These are phyloP conservation scores for Neurospora africana DNA, from an alignment of 495 filamentous ascomycete genomes.

Conservation along the genomic window DNA sequence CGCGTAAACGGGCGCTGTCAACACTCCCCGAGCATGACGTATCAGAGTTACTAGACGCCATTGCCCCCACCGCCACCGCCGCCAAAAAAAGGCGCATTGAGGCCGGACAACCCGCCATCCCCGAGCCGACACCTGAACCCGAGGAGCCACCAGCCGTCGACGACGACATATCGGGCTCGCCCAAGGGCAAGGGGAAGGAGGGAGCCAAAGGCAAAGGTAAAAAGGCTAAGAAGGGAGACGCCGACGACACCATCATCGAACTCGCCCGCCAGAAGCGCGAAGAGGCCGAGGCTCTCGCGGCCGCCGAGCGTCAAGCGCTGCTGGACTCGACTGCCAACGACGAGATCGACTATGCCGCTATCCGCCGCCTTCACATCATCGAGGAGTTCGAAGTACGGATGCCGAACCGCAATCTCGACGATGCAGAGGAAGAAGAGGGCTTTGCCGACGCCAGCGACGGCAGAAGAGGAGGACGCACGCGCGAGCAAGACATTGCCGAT, in stretches of 20 bases:
- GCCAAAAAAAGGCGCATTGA: conserved; percentile 59
- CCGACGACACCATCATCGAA: conserved; percentile 55
- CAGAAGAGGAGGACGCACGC: conserved; percentile 21
- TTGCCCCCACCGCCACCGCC: conserved; percentile 61
- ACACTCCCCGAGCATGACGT: conserved; percentile 27
- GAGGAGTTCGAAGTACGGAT: conserved; percentile 62
- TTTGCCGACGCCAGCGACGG: background rate
- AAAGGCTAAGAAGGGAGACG: conserved; percentile 28
- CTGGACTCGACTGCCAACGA: conserved; percentile 30
- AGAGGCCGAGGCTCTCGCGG: conserved; percentile 52
- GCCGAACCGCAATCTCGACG: conserved; percentile 1
- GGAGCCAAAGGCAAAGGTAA: conserved; percentile 35
- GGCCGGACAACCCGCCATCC: conserved; percentile 29
- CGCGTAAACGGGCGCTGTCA: conserved; percentile 34
- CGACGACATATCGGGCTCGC: conserved; percentile 9
- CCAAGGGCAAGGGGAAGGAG: conserved; percentile 5
- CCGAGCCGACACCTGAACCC: conserved; percentile 12
- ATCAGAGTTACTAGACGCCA: conserved; percentile 45
- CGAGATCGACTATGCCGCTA: conserved; percentile 55
- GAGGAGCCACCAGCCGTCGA: conserved; percentile 1
- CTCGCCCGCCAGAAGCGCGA: conserved; percentile 57
- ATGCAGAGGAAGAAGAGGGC: background rate
- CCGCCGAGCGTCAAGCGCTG: conserved; percentile 48
- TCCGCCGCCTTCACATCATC: conserved; percentile 66
- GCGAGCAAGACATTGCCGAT: conserved; percentile 37